Percentiles rank a stretch among this genome's conserved stretches.
Conservation (phyloP, 176 grass and related monocot species). For the Sorghum bicolor region DNA sequence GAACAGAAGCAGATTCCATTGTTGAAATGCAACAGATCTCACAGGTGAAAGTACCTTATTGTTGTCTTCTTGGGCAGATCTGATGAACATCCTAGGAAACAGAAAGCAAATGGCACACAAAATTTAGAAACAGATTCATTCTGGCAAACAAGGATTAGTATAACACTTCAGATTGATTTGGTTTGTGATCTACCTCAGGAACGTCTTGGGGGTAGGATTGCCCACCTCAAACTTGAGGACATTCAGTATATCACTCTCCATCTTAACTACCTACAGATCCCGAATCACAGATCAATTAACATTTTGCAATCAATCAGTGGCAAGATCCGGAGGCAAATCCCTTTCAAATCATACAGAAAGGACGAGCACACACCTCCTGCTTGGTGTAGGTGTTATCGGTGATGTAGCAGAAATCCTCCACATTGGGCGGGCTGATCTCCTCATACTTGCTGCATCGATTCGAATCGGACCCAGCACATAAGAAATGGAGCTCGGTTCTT, state of each 20-base stretch:
- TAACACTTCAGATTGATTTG: not conserved
- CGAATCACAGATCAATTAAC: not conserved
- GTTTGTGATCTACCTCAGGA: slow-evolving; percentile 46
- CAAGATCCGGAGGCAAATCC: not conserved
- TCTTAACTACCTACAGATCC: slow-evolving; percentile 41
- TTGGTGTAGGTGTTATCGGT: slow-evolving; percentile 66
- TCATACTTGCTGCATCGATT: slow-evolving; percentile 58
- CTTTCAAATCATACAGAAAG: not conserved
- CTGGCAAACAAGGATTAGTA: not conserved
- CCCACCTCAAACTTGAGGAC: slow-evolving; percentile 77
- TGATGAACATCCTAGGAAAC: slow-evolving; percentile 55
- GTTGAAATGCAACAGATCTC: not conserved
- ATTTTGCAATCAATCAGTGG: not conserved
- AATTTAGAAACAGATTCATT: not conserved
- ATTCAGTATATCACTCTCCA: slow-evolving; percentile 57
- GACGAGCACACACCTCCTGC: slow-evolving; percentile 39
- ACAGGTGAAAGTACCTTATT: slow-evolving; percentile 39
- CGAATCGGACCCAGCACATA: not conserved
- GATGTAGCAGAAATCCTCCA: slow-evolving; percentile 73
- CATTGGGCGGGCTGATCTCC: slow-evolving; percentile 64
- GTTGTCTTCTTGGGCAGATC: slow-evolving; percentile 58
- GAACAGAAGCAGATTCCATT: not conserved
- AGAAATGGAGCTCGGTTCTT: not conserved
- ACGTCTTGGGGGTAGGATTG: slow-evolving; percentile 86
- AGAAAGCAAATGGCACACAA: not conserved